phyloP scores from a whole-genome alignment of 305 asterid species.

The Withania somnifera region DNA sequence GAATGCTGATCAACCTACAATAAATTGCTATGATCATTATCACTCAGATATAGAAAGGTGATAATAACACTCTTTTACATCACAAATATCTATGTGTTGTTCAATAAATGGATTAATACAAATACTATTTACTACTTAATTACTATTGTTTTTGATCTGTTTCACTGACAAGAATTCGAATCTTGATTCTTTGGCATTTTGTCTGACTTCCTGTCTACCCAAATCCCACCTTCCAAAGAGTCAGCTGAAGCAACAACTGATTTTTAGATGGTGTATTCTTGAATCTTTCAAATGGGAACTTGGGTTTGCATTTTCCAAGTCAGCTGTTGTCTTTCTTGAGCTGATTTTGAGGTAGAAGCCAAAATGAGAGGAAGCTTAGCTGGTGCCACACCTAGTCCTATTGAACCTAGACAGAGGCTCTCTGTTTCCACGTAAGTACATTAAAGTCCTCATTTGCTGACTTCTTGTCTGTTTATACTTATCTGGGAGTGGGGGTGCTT shows the following conservation, averaged over 20 bases:
- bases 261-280: background rate
- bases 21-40: background rate
- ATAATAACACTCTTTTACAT: background rate
- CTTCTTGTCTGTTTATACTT: background rate
- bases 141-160: background rate
- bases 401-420: slow-evolving; percentile 15
- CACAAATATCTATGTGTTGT: background rate
- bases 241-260: background rate
- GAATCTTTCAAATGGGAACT: background rate
- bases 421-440: background rate
- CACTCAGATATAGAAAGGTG: background rate
- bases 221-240: background rate
- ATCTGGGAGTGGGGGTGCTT: background rate
- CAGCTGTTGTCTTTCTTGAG: background rate
- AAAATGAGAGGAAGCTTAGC: slow-evolving; percentile 14
- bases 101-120: background rate
- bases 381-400: slow-evolving; percentile 4
- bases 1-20: background rate
- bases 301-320: background rate
- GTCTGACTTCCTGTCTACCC: background rate
- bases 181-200: background rate
- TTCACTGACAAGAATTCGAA: background rate
- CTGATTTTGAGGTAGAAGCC: background rate
- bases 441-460: background rate
- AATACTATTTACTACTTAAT: background rate